phyloP scores from a whole-genome alignment of 495 filamentous ascomycete genomes.

The Aspergillus saccharolyticus region DNA sequence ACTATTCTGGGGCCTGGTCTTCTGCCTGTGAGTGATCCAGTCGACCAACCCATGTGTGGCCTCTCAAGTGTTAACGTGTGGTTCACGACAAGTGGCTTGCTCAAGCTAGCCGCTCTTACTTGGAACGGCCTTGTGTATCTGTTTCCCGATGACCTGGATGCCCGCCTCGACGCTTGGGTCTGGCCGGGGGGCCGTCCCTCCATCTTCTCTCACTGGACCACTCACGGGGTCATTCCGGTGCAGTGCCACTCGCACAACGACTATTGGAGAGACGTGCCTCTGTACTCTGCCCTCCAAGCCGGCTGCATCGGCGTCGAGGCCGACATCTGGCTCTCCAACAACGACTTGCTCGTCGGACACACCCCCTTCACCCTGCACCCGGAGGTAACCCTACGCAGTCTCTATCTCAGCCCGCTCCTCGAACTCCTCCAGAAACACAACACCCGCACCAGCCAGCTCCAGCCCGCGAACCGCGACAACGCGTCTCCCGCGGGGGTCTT shows the following conservation, averaged over 20 bases:
- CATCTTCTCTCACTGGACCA: conserved; percentile 58
- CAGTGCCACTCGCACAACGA: conserved; percentile 76
- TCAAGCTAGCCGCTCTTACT: conserved; percentile 43
- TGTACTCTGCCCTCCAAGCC: conserved; percentile 55
- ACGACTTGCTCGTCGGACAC: background rate
- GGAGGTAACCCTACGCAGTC: background rate
- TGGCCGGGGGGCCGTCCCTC: conserved; percentile 42
- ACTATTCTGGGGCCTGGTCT: background rate
- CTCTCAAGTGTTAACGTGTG: too few relatives aligned
- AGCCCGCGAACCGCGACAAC: conserved; percentile 27
- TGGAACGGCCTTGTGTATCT: conserved; percentile 44
- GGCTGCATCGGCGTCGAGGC: conserved; percentile 50
- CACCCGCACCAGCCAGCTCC: background rate
- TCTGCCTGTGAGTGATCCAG: background rate
- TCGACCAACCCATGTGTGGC: too few relatives aligned
- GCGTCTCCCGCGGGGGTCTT: conserved; percentile 38
- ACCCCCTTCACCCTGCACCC: background rate
- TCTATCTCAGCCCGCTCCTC: background rate
- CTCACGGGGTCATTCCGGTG: conserved; percentile 63
- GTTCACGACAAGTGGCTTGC: conserved; percentile 34
- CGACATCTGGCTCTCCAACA: background rate
- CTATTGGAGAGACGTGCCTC: conserved; percentile 70
- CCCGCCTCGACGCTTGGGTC: conserved; percentile 37
- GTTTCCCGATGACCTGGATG: conserved; percentile 51
- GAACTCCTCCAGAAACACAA: background rate